Evolutionary conservation across 2,329 filamentous ascomycete species (phyloP), one percentile per base, ranked within the genome.

Genomic region (Fusarium virguliforme): DNA sequence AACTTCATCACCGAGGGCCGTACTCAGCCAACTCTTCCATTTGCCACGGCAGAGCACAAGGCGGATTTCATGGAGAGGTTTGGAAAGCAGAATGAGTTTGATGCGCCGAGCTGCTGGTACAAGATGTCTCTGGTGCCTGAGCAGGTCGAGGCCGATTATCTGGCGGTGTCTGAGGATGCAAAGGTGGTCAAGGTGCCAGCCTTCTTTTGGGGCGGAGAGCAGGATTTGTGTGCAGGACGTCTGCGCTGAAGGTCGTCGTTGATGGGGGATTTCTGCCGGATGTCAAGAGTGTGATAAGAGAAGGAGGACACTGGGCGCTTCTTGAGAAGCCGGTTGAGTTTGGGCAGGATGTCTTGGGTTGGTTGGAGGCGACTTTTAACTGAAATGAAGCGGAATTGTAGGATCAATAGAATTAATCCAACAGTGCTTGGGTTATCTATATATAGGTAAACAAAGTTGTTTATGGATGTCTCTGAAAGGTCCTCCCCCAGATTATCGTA

Each of bases 281-380:
- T 9, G 50, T 78, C 30, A 76, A 79, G 28, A 69, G 43, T 22
- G 57, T 73, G 30, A 67, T 54, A 7, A 65, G 78, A 13, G 67
- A 77, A 1, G 75, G 75, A 9, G 77, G 70, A 0, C 79, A 81
- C 32, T 80, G 78, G 78, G 73, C 71, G 3, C 55, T 78, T 3
- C 58, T 78, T n/a, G 78, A 80, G 65, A 71, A 69, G 37, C 78
- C 79, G 3, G 63, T 43, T 8, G 73, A 74, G 37, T 70, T 79
- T 51, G 77, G 74, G 1, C 34, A 65, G 46, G 73, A 74, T 60
- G 32, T 75, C 4, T 2, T 73, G n/a, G 51, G 22, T 1, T 74
- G 74, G 74, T 28, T 76, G 28, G n/a, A 57, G 18, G 60, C 65
- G 51, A 68, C 50, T 15, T 53, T 53, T 12, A 18, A 24, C 18